Base-by-base conservation (phyloP, 78 protist genomes). In the Tieghemostelium lacteum region DNA sequence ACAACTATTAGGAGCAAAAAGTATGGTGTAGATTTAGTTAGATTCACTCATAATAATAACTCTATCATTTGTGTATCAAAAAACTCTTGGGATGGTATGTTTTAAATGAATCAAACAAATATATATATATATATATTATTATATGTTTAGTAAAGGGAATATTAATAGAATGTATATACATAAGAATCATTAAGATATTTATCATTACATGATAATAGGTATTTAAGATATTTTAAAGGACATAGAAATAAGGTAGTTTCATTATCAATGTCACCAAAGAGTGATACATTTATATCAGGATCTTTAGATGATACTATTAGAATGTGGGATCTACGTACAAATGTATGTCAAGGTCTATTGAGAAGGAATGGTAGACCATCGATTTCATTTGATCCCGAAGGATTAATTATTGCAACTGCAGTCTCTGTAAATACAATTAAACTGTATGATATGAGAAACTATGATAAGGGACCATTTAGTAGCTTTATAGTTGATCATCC, bases 171-270 rank as follows among this genome's bases (percentile, higher is more conserved):
- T 45, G 10, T 45, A 14, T 14, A 14, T 45, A 45, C 10, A 14
- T 45, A 58, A 74, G 85, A 88, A n/a, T 77, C 96, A 34, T 37
- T 95, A 24, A 88, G 95, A 62, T 88, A 93, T 89, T 77, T 73
- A 24, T 95, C 97, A 36, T 61, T 95, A 42, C 91, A 95, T 26
- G 95, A 95, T 93, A 95, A 95, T 67, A 80, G 85, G 45, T 95
- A 95, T 66, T 42, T 95, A 39, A 71, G 93, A 34, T 95, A 93
- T 54, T 93, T 95, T 85, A 95, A 95, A 67, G 97, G 97, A 24
- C 97, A 95, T 29, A 92, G 95, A 39, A 92, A 70, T 49, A 52
- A 75, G 24, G 97, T 93, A 34, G 86, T 87, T 24, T 93, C 97
- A 45, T 29, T 93, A 12, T 54, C 94, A 60, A 73, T 93, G 73